Base-by-base conservation (phyloP, 257 asterid species). In the Phtheirospermum japonicum region DNA sequence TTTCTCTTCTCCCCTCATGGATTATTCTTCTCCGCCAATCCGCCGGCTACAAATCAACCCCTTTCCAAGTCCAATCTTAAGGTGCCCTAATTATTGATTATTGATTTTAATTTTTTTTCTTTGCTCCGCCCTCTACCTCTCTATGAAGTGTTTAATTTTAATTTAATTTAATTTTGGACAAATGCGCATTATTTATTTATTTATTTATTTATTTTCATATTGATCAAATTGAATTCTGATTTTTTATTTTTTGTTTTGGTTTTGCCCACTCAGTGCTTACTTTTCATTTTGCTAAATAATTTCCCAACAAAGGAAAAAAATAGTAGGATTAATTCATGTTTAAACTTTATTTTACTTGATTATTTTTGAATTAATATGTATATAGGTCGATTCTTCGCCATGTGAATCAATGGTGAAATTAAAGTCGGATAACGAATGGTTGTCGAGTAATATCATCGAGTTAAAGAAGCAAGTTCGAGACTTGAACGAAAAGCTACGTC, bases 1-100 rank as follows among this genome's bases (percentile, higher is more conserved):
- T 85, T 85, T 6, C 56, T 78, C 76, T 48, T 75, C 34, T 84
- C 71, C 57, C 88, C 87, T 4, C 30, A 59, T 63, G 83, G 87
- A 11, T 71, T 81, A 32, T 77, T 75, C 74, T 64, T 36, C 42
- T 36, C 42, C 42, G 42, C 4, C 10, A 36, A 36, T 36, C 4
- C 42, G 42, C 42, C 76, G 2, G 3, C 72, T 64, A 56, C 8
- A 49, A 65, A 43, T 56, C 75, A 61, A 30, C 16, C 45, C 2
- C 66, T 63, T 62, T 26, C 67, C 23, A 73, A 75, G 45, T 63
- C 78, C 4, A 58, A 69, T 68, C 52, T 68, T 11, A 55, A 81
- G 85, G 85, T 79, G 63, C 32, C 31, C 0, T 2, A 0, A 14
- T 51, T 51, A 1, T 16, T 50, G 8, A 0, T 16, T 5, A 1